Evolutionary conservation across 306 rosid genomes (phyloP).

Genomic region (Cucumis cinereus): DNA sequence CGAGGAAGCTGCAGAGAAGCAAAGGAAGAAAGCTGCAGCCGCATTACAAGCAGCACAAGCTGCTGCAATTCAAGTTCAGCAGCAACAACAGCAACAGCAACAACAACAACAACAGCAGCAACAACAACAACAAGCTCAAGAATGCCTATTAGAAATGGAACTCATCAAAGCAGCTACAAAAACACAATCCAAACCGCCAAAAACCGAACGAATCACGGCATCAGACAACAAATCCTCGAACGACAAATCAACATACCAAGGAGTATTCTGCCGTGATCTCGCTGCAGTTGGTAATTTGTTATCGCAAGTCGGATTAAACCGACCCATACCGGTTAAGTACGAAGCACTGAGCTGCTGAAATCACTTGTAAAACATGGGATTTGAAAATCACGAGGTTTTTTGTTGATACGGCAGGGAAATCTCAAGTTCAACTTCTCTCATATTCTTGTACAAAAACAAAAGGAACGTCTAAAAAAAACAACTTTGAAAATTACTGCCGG

Average conservation of each 20-base stretch:
- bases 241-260: constrained; percentile 42
- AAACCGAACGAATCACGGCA: background rate
- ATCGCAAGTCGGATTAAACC: constrained; percentile 61
- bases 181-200: constrained; percentile 1
- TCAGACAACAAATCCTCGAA: constrained; percentile 22
- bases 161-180: constrained; percentile 5
- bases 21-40: constrained; percentile 42
- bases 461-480: background rate
- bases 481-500: constrained; percentile 30
- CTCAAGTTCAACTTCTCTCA: constrained; percentile 19
- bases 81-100: background rate
- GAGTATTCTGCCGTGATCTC: constrained; percentile 84
- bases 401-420: constrained; percentile 22
- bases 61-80: constrained; percentile 28
- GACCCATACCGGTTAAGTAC: constrained; percentile 70
- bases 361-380: background rate
- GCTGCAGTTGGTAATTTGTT: constrained; percentile 71
- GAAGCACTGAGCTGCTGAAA: constrained; percentile 78
- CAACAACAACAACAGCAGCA: background rate
- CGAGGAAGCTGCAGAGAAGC: constrained; percentile 71
- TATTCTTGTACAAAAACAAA: constrained; percentile 38
- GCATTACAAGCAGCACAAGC: constrained; percentile 35
- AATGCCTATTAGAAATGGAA: constrained; percentile 18
- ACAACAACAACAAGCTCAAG: constrained; percentile 14
- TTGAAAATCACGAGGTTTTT: constrained; percentile 18